Evolutionary conservation across 805 yeast species (phyloP), one percentile per base, ranked within the genome.

Genomic region (Candida quercuum): DNA sequence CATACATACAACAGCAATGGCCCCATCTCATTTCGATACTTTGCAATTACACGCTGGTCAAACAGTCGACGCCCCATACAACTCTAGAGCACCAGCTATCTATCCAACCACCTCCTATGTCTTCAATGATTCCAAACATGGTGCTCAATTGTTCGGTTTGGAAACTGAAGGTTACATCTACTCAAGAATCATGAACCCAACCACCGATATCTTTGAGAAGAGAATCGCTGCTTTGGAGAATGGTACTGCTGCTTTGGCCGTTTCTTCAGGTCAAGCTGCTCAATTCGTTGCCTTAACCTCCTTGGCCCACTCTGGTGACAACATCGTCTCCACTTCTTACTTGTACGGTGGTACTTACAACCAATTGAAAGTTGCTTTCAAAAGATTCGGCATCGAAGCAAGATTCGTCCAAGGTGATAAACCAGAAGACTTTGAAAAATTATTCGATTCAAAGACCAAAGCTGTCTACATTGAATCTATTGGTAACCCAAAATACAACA

Each of bases 271-370:
- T 45, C 96, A 89, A 66, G 91, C 97, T 38, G 97, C 98, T 20
- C 96, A 89, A 61, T 77, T 87, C 48, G 58, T 84, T 41, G 95
- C 96, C 16, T 69, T 88, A 59, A 72, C 85, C 25, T 86, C 86
- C 39, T 71, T 88, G 50, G 94, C 96, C 27, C 87, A 83, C 49
- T 61, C 76, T 39, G 98, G 98, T 52, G 95, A 87, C 59, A 93
- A 93, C 67, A 75, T 91, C 49, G 76, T 91, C 38, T 81, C 96
- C 22, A 81, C 96, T 18, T 76, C 95, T 6, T 86, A 59, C 69
- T 69, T 91, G 45, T 91, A 93, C 59, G 99, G 99, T 49, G 99
- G 99, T 54, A 89, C 97, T 41, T 88, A 82, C 68, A 91, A 91
- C 61, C 96, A 91, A 61, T 86, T 91, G 72, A 88, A 87, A 63